These are phyloP conservation scores for Euphorbia lathyris DNA, from an alignment of 345 rosid species.

Conservation along the genomic window DNA sequence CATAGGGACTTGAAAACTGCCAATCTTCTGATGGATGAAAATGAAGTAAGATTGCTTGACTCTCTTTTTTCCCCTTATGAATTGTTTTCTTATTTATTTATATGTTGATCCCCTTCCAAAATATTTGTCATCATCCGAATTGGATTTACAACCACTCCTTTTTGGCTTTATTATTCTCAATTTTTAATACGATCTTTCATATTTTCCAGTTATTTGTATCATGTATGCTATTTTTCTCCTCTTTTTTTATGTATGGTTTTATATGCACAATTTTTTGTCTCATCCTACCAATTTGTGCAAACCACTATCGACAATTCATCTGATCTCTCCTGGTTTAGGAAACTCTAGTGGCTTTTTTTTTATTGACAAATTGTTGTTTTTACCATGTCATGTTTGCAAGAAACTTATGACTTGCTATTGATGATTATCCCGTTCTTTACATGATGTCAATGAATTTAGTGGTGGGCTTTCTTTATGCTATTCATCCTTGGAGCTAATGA, in stretches of 20 bases:
- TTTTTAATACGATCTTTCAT: not conserved
- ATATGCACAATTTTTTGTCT: not conserved
- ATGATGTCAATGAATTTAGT: not conserved
- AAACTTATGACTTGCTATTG: not conserved
- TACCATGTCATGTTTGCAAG: not conserved
- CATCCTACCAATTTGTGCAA: not conserved
- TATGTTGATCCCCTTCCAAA: not conserved
- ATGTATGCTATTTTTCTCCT: not conserved
- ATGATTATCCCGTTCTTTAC: not conserved
- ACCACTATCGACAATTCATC: not conserved
- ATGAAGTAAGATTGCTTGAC: conserved; percentile 58
- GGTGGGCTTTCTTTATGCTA: not conserved
- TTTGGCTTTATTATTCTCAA: not conserved
- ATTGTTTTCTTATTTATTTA: not conserved
- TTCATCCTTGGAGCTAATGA: not conserved
- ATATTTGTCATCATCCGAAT: not conserved
- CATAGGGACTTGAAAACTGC: conserved; percentile 97
- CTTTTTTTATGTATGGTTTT: not conserved
- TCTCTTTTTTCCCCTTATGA: conserved; percentile 6
- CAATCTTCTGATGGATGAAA: conserved; percentile 98
- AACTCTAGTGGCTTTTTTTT: not conserved
- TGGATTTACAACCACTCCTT: not conserved
- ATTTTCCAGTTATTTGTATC: not conserved
- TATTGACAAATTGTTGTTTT: not conserved
- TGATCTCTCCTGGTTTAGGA: not conserved